A percentile compares a stretch with the other conserved stretches of the same genome.
These are phyloP conservation scores for Phytophthora citricola DNA, from an alignment of 352 stramenopile species.

Conservation along the genomic window DNA sequence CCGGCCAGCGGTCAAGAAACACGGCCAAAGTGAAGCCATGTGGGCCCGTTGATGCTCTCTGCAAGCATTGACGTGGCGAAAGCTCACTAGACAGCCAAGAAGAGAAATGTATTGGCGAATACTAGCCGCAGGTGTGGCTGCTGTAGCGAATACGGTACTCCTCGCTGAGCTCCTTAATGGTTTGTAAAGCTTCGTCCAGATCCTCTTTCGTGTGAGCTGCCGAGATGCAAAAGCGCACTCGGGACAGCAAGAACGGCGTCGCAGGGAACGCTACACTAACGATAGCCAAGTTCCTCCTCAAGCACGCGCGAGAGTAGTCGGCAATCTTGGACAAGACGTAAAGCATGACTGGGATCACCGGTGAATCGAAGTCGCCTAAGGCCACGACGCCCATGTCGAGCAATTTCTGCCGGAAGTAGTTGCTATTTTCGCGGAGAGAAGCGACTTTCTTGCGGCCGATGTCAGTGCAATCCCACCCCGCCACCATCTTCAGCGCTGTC, in stretches of 20 bases:
- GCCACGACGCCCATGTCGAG: conserved; percentile 93
- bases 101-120: conserved; percentile 22
- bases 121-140: conserved; percentile 35
- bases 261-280: conserved; percentile 98
- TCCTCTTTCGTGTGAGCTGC: conserved; percentile 94
- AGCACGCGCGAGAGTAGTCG: conserved; percentile 95
- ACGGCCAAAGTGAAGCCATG: not conserved
- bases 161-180: conserved; percentile 92
- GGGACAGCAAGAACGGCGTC: conserved; percentile 93
- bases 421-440: conserved; percentile 96
- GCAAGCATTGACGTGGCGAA: conserved; percentile 11
- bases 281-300: conserved; percentile 96
- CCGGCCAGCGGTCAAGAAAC: not conserved
- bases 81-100: not conserved
- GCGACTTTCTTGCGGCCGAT: conserved; percentile 94
- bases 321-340: conserved; percentile 98
- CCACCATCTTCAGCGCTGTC: conserved; percentile 93
- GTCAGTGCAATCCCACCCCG: conserved; percentile 93
- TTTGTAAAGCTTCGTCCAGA: conserved; percentile 91
- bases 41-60: not conserved
- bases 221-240: conserved; percentile 97
- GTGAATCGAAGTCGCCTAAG: conserved; percentile 96
- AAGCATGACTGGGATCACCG: conserved; percentile 98
- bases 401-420: conserved; percentile 97
- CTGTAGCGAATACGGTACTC: conserved; percentile 76